Evolutionary conservation across 352 stramenopile genomes (phyloP), one percentile per base, ranked within the genome.

Genomic region (Aphanomyces cochlioides): DNA sequence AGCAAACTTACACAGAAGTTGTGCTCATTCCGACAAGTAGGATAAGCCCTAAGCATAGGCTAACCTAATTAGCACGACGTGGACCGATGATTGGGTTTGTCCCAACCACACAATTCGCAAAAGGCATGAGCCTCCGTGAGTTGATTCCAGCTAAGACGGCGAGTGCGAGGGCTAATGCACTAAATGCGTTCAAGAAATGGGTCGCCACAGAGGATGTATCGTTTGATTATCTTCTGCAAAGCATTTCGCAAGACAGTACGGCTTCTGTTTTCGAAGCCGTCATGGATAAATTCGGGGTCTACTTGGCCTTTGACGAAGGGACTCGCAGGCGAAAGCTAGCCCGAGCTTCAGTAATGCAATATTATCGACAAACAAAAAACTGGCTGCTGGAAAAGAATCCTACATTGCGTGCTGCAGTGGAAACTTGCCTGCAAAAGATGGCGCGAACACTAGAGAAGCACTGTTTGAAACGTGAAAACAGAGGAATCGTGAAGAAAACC

Each of bases 111-210:
- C 13, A n/a, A 15, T 2, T 53, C 45, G 45, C 1, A 15, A 15
- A 19, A 15, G 45, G 13, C 1, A 53, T 53, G 45, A 53, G 45
- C 45, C n/a, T 53, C 13, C 45, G 45, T 19, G n/a, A 53, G 1
- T 53, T 53, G 45, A 53, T 53, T n/a, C 45, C 45, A n/a, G 45
- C 45, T 2, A 53, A 53, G 45, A 53, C 45, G 13, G 45, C 45
- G 13, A 53, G 45, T 19, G 45, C 45, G 45, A 53, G 45, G 45
- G 45, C 45, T 19, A 53, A 53, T 53, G 45, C 45, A 15, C 45
- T 53, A 19, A 53, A 53, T 19, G 45, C 45, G n/a, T 53, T 53
- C 45, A 53, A 53, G 45, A 15, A 19, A 53, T 53, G 45, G 45
- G 45, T 53, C 13, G 45, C 45, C 13, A n/a, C 45, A 19, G 45